These are phyloP conservation scores for Cyberlindnera galapagoensis DNA, from an alignment of 805 yeast species.

Conservation along the genomic window DNA sequence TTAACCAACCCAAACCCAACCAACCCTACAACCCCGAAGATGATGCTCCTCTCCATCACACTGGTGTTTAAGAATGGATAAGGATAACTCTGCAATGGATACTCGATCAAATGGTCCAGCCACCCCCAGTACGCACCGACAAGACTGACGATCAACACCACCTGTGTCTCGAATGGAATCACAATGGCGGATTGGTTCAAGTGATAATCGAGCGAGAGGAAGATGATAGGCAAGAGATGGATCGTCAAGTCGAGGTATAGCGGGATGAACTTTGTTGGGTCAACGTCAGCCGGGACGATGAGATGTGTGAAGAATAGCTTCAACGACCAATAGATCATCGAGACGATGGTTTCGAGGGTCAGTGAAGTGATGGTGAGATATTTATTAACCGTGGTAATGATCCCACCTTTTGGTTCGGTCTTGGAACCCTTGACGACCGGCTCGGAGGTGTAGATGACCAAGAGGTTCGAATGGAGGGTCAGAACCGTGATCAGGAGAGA, in stretches of 20 bases:
- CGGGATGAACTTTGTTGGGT: conserved; percentile 34
- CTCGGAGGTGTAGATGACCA: conserved; percentile 13
- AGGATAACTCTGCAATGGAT: conserved; percentile 50
- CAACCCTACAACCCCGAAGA: conserved; percentile 41
- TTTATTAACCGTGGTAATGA: conserved; percentile 4
- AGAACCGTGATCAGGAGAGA: conserved; percentile 43
- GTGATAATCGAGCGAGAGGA: conserved; percentile 50
- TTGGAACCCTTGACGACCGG: neutral
- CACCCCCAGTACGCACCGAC: conserved; percentile 48
- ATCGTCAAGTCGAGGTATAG: conserved; percentile 46
- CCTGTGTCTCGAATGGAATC: conserved; percentile 27
- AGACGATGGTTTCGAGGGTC: conserved; percentile 54
- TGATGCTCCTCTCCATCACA: conserved; percentile 35
- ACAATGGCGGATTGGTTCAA: conserved; percentile 43
- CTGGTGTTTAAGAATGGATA: conserved; percentile 60
- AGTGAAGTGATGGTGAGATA: conserved; percentile 42
- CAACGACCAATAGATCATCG: conserved; percentile 65
- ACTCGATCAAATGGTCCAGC: conserved; percentile 41
- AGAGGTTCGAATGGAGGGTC: conserved; percentile 33
- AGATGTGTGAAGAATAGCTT: conserved; percentile 43
- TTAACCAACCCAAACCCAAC: conserved; percentile 29
- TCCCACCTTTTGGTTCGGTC: too few species aligned
- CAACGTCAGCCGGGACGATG: conserved; percentile 32
- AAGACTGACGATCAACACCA: conserved; percentile 35
- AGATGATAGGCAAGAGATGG: conserved; percentile 52